Evolutionary conservation across 169 alveolate species (phyloP).

Genomic region (Plasmodium yoelii): DNA sequence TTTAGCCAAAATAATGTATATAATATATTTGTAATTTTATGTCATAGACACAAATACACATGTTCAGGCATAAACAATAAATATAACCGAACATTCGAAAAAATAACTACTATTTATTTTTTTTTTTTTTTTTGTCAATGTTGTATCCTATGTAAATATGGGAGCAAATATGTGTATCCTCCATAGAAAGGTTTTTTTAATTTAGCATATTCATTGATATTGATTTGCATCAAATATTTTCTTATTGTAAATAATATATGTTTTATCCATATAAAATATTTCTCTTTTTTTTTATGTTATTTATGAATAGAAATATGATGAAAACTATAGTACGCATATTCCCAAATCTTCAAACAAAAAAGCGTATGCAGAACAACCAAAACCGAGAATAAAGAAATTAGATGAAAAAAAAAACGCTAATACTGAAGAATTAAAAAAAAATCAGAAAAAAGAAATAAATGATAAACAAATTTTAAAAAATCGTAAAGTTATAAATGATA

Average conservation of each 20-base stretch:
- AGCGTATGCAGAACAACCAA: not conserved
- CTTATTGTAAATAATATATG: too few species aligned
- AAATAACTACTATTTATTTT: too few species aligned
- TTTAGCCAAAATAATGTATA: too few species aligned
- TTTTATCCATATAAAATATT: not conserved
- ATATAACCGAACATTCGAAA: too few species aligned
- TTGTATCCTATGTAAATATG: slow-evolving; percentile 25
- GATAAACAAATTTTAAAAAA: not conserved
- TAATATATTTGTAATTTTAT: too few species aligned
- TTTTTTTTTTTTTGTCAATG: too few species aligned
- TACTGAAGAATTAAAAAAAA: not conserved
- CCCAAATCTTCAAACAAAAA: not conserved
- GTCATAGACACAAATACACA: too few species aligned
- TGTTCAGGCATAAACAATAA: too few species aligned
- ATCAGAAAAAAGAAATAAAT: slow-evolving; percentile 7
- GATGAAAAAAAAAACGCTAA: not conserved
- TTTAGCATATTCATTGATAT: not conserved
- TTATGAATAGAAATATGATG: slow-evolving; percentile 32
- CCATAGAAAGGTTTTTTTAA: slow-evolving; percentile 36
- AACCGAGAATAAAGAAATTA: not conserved
- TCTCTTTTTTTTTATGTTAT: not conserved
- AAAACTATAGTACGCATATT: not conserved
- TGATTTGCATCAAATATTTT: too few species aligned
- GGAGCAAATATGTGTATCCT: slow-evolving; percentile 50
- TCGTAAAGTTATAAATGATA: not conserved